Evolutionary conservation across 2,329 filamentous ascomycete genomes (phyloP).

Genomic region (Kalmusia sp.): DNA sequence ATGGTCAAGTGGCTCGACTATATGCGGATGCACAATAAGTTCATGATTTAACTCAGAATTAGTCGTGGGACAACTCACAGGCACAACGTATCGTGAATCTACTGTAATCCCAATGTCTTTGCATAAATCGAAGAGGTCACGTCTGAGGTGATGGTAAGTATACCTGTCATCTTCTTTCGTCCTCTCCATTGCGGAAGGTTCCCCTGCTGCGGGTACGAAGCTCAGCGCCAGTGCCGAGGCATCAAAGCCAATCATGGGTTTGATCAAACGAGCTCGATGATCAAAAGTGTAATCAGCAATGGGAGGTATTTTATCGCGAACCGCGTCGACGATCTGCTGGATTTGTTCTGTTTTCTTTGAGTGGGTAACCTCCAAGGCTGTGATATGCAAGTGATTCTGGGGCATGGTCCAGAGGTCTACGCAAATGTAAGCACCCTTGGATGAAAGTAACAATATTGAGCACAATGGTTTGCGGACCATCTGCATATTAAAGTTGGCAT

Average conservation of each 20-base stretch:
- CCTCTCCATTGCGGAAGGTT: conserved; percentile 50
- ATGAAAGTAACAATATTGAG: neutral
- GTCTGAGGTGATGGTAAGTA: conserved; percentile 89
- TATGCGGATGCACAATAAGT: neutral
- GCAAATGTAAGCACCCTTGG: neutral
- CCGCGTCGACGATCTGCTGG: conserved; percentile 62
- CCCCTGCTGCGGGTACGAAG: conserved; percentile 80
- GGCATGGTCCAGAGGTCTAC: conserved; percentile 89
- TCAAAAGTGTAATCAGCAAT: conserved; percentile 71
- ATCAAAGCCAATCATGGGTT: conserved; percentile 84
- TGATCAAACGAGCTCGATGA: conserved; percentile 78
- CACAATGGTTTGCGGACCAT: neutral
- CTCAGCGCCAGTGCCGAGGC: conserved; percentile 84
- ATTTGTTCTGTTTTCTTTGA: conserved; percentile 76
- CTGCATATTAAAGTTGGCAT: neutral
- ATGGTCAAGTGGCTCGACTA: conserved; percentile 85
- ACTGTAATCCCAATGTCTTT: conserved; percentile 70
- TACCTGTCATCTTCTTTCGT: conserved; percentile 66
- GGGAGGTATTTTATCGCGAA: conserved; percentile 63
- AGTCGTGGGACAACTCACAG: conserved; percentile 40
- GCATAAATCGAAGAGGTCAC: conserved; percentile 73
- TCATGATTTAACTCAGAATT: neutral
- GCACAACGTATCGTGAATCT: conserved; percentile 83
- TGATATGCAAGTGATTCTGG: conserved; percentile 78
- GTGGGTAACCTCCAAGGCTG: conserved; percentile 83